Conservation (phyloP, 1,139 yeast species). For the Yarrowia galli region DNA sequence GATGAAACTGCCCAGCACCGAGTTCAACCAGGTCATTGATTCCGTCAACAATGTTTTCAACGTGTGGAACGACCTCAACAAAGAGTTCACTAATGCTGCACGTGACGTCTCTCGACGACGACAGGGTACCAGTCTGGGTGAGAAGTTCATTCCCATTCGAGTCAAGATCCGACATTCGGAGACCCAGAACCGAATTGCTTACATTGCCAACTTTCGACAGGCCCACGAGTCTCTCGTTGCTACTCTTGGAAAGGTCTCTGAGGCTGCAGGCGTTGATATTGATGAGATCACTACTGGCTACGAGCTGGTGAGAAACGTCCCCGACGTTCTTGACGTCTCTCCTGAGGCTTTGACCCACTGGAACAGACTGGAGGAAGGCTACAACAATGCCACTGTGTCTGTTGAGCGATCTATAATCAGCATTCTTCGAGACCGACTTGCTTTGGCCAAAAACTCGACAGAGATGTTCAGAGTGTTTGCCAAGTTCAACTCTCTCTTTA, state of each 20-base stretch:
- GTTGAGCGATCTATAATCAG: constrained; percentile 58
- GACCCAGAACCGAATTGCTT: constrained; percentile 58
- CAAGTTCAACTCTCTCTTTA: constrained; percentile 57
- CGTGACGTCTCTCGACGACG: constrained; percentile 80
- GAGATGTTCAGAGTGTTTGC: constrained; percentile 62
- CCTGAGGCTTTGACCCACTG: constrained; percentile 53
- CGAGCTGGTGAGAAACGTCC: constrained; percentile 49
- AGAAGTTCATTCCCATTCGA: constrained; percentile 71
- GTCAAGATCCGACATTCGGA: constrained; percentile 59
- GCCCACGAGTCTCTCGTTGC: constrained; percentile 62
- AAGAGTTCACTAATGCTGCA: constrained; percentile 65
- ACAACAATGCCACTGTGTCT: constrained; percentile 54
- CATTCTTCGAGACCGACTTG: constrained; percentile 54
- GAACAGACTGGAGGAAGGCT: constrained; percentile 54
- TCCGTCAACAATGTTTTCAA: constrained; percentile 51
- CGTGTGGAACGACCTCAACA: constrained; percentile 60
- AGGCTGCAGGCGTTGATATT: constrained; percentile 47
- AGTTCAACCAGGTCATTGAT: constrained; percentile 49
- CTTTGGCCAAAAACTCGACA: constrained; percentile 54
- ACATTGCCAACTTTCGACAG: constrained; percentile 58
- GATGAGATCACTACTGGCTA: constrained; percentile 56
- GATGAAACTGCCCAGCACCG: constrained; percentile 52
- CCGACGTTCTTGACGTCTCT: constrained; percentile 54
- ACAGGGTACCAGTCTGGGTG: constrained; percentile 52
- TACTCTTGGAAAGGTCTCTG: constrained; percentile 52